Percentiles rank a stretch among this genome's conserved stretches.
These are phyloP conservation scores for Trametes maxima DNA, from an alignment of 768 basidiomycete species.

Conservation along the genomic window DNA sequence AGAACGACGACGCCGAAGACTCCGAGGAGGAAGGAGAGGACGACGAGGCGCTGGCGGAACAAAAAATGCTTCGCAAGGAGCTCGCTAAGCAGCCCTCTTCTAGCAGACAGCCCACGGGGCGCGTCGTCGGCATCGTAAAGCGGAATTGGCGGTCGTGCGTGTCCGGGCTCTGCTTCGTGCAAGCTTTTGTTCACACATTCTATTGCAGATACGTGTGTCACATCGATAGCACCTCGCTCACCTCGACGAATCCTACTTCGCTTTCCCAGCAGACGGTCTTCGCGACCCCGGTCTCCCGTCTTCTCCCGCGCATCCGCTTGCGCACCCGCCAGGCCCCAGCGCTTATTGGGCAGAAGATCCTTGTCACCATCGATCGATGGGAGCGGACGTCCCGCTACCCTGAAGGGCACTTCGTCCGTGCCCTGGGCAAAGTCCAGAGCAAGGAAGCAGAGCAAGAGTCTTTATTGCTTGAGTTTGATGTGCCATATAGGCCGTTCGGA, in stretches of 20 bases:
- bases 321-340: conserved; percentile 92
- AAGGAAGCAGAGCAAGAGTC: conserved; percentile 98
- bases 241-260: conserved; percentile 75
- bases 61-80: conserved; percentile 33
- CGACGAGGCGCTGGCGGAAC: conserved; percentile 33
- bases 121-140: conserved; percentile 89
- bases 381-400: conserved; percentile 86
- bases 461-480: conserved; percentile 90
- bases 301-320: conserved; percentile 91
- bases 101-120: conserved; percentile 89
- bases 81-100: conserved; percentile 34
- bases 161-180: neutral
- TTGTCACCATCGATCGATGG: conserved; percentile 96
- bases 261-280: conserved; percentile 89
- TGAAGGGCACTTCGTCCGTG: conserved; percentile 94
- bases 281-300: conserved; percentile 88
- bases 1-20: conserved; percentile 85
- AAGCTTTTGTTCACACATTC: neutral
- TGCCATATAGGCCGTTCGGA: conserved; percentile 96
- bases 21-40: conserved; percentile 59
- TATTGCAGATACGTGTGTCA: conserved; percentile 84
- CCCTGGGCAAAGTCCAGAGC: conserved; percentile 87
- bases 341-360: conserved; percentile 90
- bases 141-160: conserved; percentile 94
- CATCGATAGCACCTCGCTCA: conserved; percentile 86